These are phyloP conservation scores for Cairneyella variabilis DNA, from an alignment of 495 filamentous ascomycete genomes.

Conservation along the genomic window DNA sequence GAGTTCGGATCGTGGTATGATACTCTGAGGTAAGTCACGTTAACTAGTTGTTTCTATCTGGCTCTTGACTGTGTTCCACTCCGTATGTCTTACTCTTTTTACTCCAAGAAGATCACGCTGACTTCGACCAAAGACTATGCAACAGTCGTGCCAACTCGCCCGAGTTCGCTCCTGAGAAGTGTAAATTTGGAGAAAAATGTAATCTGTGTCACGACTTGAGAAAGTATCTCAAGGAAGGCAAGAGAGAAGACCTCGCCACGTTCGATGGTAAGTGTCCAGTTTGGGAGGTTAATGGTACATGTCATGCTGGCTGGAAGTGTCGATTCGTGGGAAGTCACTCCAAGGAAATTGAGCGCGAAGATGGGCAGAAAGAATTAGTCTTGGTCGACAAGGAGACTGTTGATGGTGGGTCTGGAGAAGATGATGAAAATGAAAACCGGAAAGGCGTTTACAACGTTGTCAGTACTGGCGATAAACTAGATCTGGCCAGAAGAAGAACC, in stretches of 20 bases:
- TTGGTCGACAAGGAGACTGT: slow-evolving; percentile 44
- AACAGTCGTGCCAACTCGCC: slow-evolving; percentile 57
- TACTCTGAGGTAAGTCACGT: slow-evolving; percentile 59
- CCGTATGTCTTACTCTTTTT: too few species aligned
- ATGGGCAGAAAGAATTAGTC: slow-evolving; percentile 78
- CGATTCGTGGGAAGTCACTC: slow-evolving; percentile 82
- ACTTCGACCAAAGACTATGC: too few species aligned
- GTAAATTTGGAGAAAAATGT: slow-evolving; percentile 73
- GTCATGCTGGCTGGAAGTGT: slow-evolving; percentile 85
- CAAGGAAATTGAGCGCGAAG: slow-evolving; percentile 64
- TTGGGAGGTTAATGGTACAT: slow-evolving; percentile 70
- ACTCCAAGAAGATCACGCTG: too few species aligned
- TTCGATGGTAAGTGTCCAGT: slow-evolving; percentile 76
- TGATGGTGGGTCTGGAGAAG: slow-evolving; percentile 20
- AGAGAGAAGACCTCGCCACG: slow-evolving; percentile 70
- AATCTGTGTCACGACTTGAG: slow-evolving; percentile 77
- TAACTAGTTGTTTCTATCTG: too few species aligned
- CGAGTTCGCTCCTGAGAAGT: slow-evolving; percentile 72
- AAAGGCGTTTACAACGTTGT: slow-evolving; percentile 72
- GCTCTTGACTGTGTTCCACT: too few species aligned
- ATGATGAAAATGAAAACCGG: slow-evolving; percentile 32
- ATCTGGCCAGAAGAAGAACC: slow-evolving; percentile 63
- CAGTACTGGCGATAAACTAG: slow-evolving; percentile 57
- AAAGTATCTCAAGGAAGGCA: slow-evolving; percentile 78
- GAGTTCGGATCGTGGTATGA: slow-evolving; percentile 82